Evolutionary conservation across 1,284 basidiomycete species (phyloP), one percentile per base, ranked within the genome.

Genomic region (Ceratobasidium sp.): DNA sequence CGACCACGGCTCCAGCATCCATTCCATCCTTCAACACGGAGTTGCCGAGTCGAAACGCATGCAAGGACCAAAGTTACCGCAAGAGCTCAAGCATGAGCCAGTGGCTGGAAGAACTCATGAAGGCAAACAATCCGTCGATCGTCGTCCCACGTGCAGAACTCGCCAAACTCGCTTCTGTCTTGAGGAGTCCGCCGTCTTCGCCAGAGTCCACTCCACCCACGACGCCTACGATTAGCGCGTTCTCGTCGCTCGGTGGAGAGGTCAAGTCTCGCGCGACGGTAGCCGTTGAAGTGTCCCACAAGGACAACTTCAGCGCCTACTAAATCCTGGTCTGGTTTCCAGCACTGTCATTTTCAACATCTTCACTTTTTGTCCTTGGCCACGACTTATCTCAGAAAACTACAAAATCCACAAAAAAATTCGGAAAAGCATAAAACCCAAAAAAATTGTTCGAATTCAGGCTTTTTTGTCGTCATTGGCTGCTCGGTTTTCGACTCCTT

Each of bases 191-290:
- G 10, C 58, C 58, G 28, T 60, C 58, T 33, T 60, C 58, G 10
- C 58, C 58, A 10, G 58, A 60, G n/a, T 60, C 58, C 7, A 60
- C 58, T 10, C 58, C 58, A 26, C 58, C 58, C 9, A 26, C 58
- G 23, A 60, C 58, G 6, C 58, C 58, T 10, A 60, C 58, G 10
- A 49, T 18, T 49, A 18, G 46, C 12, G 10, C 46, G 10, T 33
- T 60, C 28, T 6, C 26, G 5, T 33, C 58, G 12, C 58, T 28
- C n/a, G 28, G 28, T 60, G 26, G 20, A 23, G 23, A 26, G 12
- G 28, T 28, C 58, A 26, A 15, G 13, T 26, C n/a, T 33, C 15
- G 58, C 58, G 13, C 58, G 18, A 60, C 28, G 58, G 58, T 28
- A 26, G 26, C 15, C 58, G 58, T 18, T 49, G 46, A 26, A 33